A percentile compares a stretch with the other conserved stretches of the same genome.
These are phyloP conservation scores for Arabis alpina DNA, from an alignment of 345 rosid species.

Conservation along the genomic window DNA sequence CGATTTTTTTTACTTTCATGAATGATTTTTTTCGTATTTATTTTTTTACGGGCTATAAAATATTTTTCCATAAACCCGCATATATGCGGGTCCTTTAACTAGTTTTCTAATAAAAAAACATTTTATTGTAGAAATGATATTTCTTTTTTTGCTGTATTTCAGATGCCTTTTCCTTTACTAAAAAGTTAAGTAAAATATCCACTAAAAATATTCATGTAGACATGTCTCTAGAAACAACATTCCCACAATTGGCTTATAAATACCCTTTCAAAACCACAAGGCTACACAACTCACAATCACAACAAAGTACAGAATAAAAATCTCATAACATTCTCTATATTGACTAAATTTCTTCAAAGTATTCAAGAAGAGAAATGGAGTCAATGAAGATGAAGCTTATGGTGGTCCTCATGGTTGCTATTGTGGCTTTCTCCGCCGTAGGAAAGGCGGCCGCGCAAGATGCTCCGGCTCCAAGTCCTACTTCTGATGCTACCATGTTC, in stretches of 20 bases:
- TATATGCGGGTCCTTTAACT: no score
- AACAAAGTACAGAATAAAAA: slow-evolving; percentile 16
- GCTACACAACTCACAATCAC: slow-evolving; percentile 27
- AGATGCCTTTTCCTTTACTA: slow-evolving; percentile 37
- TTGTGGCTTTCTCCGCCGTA: slow-evolving; percentile 43
- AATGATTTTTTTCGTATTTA: no score
- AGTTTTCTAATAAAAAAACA: no score
- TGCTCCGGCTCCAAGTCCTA: slow-evolving; percentile 49
- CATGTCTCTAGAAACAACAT: slow-evolving; percentile 26
- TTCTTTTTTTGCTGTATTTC: slow-evolving; percentile 24
- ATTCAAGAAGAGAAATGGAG: slow-evolving; percentile 28
- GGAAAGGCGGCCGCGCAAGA: slow-evolving; percentile 41
- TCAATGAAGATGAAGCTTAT: slow-evolving; percentile 42
- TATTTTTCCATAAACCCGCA: no score
- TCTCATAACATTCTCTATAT: not conserved
- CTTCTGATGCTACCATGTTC: slow-evolving; percentile 43
- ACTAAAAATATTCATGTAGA: not conserved
- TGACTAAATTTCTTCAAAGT: slow-evolving; percentile 21
- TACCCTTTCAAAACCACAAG: slow-evolving; percentile 32
- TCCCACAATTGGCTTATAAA: slow-evolving; percentile 29
- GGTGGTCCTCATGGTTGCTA: slow-evolving; percentile 40
- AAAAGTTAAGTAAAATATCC: slow-evolving; percentile 26
- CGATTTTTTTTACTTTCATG: no score
- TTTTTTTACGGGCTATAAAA: no score
- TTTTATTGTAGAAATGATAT: no score